Evolutionary conservation across 768 basidiomycete genomes (phyloP), one percentile per base, ranked within the genome.

Genomic region (Tulasnella sp.): DNA sequence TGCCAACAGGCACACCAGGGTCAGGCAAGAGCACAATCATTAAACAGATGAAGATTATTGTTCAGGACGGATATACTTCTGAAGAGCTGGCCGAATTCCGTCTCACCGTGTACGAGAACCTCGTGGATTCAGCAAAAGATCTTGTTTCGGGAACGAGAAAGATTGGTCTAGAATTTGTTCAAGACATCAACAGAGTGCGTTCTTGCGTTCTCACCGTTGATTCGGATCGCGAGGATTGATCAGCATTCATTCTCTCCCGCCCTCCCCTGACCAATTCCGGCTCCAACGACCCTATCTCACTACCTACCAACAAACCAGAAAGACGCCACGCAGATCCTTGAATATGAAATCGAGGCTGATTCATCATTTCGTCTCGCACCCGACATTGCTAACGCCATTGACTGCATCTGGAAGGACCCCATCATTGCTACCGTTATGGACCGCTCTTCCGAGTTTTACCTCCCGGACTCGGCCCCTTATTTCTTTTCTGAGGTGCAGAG

Each of bases 11-110:
- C 75, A 96, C 95, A 23, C 95, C 96, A 81, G 95, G 96, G 86
- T 94, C 93, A 0, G 97, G 96, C 7, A 98, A 98, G 85, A 91
- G 90, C 4, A 99, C 96, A 0, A 96, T 99, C 81, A 95, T 98
- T 40, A 98, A 99, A 83, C 96, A 99, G 84, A 98, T 98, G 96
- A 98, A 97, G 87, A 96, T 98, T 18, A 18, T 44, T 77, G 95
- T 97, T 70, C 93, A 98, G 83, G 90, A 91, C 79, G 96, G 96
- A 13, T 99, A 95, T 85, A 89, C 91, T 2, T 84, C 85, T 9
- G 89, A 92, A 0, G 95, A 99, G 83, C 89, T 94, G 37, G 86
- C 91, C 78, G 87, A 89, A 2, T 97, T 90, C 86, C 88, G 92
- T 26, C 89, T 90, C 0, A 91, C 91, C 37, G 90, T 99, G 70